Conservation (phyloP, 441 rosid genomes). For the Flueggea neowawraea region DNA sequence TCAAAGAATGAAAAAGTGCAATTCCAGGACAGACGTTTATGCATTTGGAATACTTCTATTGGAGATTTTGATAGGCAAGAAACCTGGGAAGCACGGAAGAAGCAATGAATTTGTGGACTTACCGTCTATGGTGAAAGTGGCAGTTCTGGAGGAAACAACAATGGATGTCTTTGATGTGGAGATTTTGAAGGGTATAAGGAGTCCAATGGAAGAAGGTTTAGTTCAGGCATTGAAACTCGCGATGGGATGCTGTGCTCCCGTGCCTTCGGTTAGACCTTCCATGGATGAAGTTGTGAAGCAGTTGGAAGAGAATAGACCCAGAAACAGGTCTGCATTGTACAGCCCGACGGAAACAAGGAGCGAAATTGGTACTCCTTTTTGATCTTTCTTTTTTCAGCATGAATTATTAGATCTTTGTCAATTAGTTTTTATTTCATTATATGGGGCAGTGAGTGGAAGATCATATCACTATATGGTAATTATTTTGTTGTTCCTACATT, state of each 20-base stretch:
- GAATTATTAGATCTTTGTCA: constrained; percentile 1
- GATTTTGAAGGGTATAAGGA: constrained; percentile 76
- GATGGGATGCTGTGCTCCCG: constrained; percentile 99
- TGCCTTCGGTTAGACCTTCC: constrained; percentile 79
- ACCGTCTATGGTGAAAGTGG: constrained; percentile 88
- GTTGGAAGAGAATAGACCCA: constrained; percentile 92
- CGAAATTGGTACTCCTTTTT: constrained; percentile 75
- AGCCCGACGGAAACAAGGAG: constrained; percentile 92
- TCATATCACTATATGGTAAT: no score
- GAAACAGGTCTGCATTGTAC: constrained; percentile 91
- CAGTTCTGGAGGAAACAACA: constrained; percentile 92
- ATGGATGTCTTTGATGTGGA: constrained; percentile 93
- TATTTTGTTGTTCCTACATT: no score
- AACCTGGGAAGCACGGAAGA: constrained; percentile 76
- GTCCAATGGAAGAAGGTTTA: constrained; percentile 95
- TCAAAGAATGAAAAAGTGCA: constrained; percentile 95
- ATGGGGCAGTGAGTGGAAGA: constrained; percentile 14
- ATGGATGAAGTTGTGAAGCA: constrained; percentile 98
- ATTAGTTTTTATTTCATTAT: constrained; percentile 11
- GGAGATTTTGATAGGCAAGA: constrained; percentile 91
- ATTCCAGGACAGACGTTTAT: constrained; percentile 89
- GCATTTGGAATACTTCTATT: constrained; percentile 90
- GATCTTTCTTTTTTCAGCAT: constrained; percentile 20
- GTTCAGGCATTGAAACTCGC: constrained; percentile 95
- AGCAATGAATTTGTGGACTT: constrained; percentile 61